A percentile compares a stretch with the other conserved stretches of the same genome.
phyloP scores from a whole-genome alignment of 768 basidiomycete species.

The Gelatoporia subvermispora region DNA sequence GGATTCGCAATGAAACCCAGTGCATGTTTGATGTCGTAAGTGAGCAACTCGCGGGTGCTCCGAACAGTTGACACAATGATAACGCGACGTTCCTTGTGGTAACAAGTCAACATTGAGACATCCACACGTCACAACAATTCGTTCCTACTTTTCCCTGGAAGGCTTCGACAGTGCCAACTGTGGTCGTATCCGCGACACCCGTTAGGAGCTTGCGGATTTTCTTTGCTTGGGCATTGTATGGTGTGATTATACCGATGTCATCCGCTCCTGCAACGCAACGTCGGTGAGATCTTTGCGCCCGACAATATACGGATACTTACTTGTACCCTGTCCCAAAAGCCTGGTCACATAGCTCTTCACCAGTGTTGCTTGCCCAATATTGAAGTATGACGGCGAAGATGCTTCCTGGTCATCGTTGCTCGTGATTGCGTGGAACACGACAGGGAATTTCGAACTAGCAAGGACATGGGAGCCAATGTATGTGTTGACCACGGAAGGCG shows the following conservation, averaged over 20 bases:
- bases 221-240: constrained; percentile 56
- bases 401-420: constrained; percentile 66
- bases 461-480: constrained; percentile 25
- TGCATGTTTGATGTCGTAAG: constrained; percentile 18
- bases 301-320: constrained; percentile 26
- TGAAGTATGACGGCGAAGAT: constrained; percentile 68
- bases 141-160: constrained; percentile 54
- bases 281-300: not conserved
- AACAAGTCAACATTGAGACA: not conserved
- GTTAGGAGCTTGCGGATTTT: constrained; percentile 40
- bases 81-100: constrained; percentile 31
- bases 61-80: constrained; percentile 37
- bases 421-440: constrained; percentile 55
- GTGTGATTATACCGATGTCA: constrained; percentile 58
- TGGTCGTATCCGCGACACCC: constrained; percentile 30
- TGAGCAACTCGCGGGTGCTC: constrained; percentile 25
- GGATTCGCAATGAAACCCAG: constrained; percentile 31
- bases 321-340: constrained; percentile 27
- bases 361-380: constrained; percentile 51
- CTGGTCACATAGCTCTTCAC: constrained; percentile 43
- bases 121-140: not conserved
- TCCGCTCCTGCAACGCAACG: constrained; percentile 31
- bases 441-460: constrained; percentile 45
- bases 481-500: constrained; percentile 23
- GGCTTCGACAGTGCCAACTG: constrained; percentile 63